phyloP scores from a whole-genome alignment of 2,329 filamentous ascomycete species.

The Cordyceps cicadae region DNA sequence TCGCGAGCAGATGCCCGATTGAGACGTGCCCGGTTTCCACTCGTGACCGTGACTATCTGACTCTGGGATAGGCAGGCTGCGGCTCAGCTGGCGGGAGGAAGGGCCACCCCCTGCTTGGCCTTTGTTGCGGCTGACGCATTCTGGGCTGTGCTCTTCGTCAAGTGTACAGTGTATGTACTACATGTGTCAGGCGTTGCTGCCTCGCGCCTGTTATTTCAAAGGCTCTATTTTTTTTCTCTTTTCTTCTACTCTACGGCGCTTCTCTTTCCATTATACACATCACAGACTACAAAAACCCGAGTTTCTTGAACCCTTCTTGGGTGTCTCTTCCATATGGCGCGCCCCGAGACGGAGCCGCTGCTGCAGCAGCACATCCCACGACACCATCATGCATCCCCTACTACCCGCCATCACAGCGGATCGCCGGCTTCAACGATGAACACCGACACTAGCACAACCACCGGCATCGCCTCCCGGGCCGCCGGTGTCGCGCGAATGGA shows the following conservation, averaged over 20 bases:
- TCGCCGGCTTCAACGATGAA: neutral
- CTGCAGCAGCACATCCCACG: constrained; percentile 4
- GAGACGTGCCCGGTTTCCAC: neutral
- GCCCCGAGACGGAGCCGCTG: constrained; percentile 1
- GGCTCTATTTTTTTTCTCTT: neutral
- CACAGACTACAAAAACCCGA: neutral
- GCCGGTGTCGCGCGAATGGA: constrained; percentile 46
- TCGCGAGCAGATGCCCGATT: constrained; percentile 1
- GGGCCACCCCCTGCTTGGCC: neutral
- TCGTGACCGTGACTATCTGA: neutral
- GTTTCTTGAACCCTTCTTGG: neutral
- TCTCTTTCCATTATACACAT: neutral
- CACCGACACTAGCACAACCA: neutral
- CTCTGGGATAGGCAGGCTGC: neutral
- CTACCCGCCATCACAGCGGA: neutral
- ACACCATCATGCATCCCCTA: neutral
- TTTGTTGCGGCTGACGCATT: constrained; percentile 8
- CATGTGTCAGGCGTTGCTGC: neutral
- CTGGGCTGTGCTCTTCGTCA: neutral
- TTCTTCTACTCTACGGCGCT: neutral
- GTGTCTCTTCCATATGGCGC: neutral
- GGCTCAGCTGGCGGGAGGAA: neutral
- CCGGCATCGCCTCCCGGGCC: neutral
- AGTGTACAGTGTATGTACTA: neutral
- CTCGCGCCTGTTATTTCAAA: neutral